Conservation (phyloP, 2,329 filamentous ascomycete genomes). For the Beauveria australis region DNA sequence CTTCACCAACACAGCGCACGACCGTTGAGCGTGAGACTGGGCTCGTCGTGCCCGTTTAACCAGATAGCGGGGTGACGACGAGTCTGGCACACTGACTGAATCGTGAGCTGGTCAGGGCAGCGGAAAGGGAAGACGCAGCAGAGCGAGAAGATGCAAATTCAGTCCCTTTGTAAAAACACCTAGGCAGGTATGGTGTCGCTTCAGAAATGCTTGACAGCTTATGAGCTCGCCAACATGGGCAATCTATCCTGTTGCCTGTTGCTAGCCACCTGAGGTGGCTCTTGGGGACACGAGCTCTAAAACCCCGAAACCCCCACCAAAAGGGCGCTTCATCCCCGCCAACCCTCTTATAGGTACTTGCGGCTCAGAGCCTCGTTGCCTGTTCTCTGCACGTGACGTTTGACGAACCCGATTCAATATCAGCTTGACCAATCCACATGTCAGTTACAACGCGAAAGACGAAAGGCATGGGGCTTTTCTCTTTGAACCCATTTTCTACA, state of each 20-base stretch:
- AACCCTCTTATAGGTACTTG: background rate
- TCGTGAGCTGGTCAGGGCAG: background rate
- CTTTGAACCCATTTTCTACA: no score
- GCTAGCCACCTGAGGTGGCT: background rate
- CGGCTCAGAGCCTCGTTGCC: background rate
- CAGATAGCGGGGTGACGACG: slow-evolving; percentile 3
- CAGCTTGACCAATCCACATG: no score
- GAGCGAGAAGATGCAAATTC: background rate
- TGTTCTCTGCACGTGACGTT: background rate
- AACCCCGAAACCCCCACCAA: background rate
- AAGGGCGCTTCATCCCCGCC: background rate
- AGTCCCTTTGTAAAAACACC: background rate
- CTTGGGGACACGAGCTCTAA: background rate
- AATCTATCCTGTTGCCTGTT: slow-evolving; percentile 11
- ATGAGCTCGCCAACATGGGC: background rate
- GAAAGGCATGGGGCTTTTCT: background rate
- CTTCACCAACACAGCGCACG: background rate
- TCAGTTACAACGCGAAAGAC: background rate
- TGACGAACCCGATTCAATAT: background rate
- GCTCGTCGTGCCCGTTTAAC: background rate
- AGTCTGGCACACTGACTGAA: background rate
- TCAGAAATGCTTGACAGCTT: background rate
- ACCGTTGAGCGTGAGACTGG: background rate
- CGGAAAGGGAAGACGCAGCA: background rate
- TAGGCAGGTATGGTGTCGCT: background rate